phyloP scores from a whole-genome alignment of 768 basidiomycete genomes.

The Trametes punicea region DNA sequence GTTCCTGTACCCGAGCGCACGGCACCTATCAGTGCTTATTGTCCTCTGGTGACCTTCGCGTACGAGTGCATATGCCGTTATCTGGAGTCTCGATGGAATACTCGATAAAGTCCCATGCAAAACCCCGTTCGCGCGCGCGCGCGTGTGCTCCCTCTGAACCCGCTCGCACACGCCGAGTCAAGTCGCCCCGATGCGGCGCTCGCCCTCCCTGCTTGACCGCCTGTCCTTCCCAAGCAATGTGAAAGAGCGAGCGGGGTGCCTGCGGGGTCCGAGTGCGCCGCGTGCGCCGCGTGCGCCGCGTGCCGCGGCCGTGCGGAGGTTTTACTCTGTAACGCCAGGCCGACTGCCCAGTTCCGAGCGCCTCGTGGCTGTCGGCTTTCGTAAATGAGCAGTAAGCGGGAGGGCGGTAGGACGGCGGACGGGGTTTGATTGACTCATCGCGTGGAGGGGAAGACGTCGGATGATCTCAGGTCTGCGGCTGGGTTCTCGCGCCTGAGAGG shows the following conservation, averaged over 20 bases:
- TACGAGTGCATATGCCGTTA: conserved; percentile 26
- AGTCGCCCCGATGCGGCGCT: conserved; percentile 7
- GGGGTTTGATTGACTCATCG: conserved; percentile 16
- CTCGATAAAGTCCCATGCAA: conserved; percentile 26
- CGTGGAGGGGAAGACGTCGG: conserved; percentile 8
- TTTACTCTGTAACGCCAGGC: not conserved
- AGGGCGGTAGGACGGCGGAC: conserved; percentile 6
- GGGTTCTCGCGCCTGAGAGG: conserved; percentile 5
- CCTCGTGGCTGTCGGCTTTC: conserved; percentile 16
- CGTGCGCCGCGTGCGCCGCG: not conserved
- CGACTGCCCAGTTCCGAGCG: conserved; percentile 15
- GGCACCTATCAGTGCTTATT: conserved; percentile 25
- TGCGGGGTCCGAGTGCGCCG: not conserved
- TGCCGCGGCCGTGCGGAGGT: not conserved
- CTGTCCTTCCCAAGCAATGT: conserved; percentile 7
- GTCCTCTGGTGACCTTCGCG: conserved; percentile 21
- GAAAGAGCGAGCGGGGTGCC: conserved; percentile 5
- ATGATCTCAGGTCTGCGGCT: conserved; percentile 2
- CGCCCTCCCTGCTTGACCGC: not conserved
- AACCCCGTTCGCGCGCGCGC: conserved; percentile 19
- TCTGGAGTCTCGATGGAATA: conserved; percentile 18
- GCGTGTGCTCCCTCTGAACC: conserved; percentile 13
- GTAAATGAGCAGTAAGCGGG: conserved; percentile 16
- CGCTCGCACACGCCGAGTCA: conserved; percentile 26
- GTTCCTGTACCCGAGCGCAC: conserved; percentile 21